Evolutionary conservation across 2,329 filamentous ascomycete genomes (phyloP), one percentile per base, ranked within the genome.

Genomic region (Scytalidium sp.): DNA sequence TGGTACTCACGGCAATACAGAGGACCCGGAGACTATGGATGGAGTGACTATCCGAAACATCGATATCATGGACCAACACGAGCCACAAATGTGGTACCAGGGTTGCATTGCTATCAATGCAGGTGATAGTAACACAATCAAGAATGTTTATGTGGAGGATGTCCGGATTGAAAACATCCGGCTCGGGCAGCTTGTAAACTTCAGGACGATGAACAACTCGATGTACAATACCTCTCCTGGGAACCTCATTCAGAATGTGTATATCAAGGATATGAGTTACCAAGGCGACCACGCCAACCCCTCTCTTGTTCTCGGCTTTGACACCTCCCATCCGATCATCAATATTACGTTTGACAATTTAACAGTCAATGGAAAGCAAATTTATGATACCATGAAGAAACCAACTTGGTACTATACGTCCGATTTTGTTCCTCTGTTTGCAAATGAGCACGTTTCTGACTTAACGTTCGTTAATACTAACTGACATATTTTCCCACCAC

Each of bases 41-140:
- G 57, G 56, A 20, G 52, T 70, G 4, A 50, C 41, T 1, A 60
- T 70, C 47, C 55, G 54, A n/a, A 66, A 69, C 11, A 60, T 69
- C 29, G 67, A 70, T 51, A 64, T 70, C 43, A 52, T 70, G 2
- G 68, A 70, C 39, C 68, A 70, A 25, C 50, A 58, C 6, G 68
- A 70, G 55, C 56, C 54, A 2, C 67, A 70, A 54, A 43, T 64
- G 23, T 60, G 58, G 54, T 70, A 70, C 44, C 66, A 70, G 50
- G 67, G 68, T 2, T 62, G 59, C 43, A 65, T 70, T 32, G 56
- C 67, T 2, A 58, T 70, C 45, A 69, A 65, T 25, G 56, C 62
- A 0, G 68, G 58, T 0, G 67, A 70, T 40, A 61, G 53, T 20
- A 70, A 70, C 42, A 45, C 64, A 2, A 58, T 67, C 8, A 45